Evolutionary conservation across 228 moss, liverwort and hornwort species (phyloP), one percentile per base, ranked within the genome.

Genomic region (Sphagnum fallax): DNA sequence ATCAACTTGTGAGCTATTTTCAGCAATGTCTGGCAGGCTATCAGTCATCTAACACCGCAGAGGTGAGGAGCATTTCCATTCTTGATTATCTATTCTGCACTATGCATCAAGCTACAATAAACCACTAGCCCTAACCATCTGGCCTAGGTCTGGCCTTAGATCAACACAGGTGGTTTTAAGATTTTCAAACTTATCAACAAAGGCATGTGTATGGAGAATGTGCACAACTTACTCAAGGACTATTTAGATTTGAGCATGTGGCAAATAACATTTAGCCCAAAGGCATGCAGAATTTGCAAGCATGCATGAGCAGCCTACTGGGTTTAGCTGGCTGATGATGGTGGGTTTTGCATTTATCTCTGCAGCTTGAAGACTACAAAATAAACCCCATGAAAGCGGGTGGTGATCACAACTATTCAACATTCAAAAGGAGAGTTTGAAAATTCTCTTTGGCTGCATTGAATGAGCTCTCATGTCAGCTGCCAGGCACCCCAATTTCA

Each of bases 321-420:
- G 32, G 11, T 62, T 32, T 62, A 32, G 6, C 49, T 5, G 64
- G 7, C 13, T 65, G 64, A 49, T 65, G 6, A 13, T 5, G 4
- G 49, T 52, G 60, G 61, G 14, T 48, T 13, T 53, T 32, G 32
- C 32, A 32, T 32, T 32, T 32, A 2, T 59, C 5, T 82, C 16
- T 82, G 75, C 84, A 97, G 93, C 78, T 91, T 69, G 82, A 76
- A 76, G 98, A 98, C 77, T 78, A 82, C n/a, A 88, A 87, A 47
- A 84, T 76, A 52, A 84, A 94, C 53, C 90, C 98, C 6, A 98
- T 89, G 83, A 32, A 94, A 86, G 76, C 78, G 82, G 79, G 94
- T 90, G 67, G 91, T 94, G 50, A 84, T 2, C 90, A 55, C 75
- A 89, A 65, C 87, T 94, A 64, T 73, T 98, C 67, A 79, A 78